Percentiles rank a stretch among this genome's conserved stretches.
Conservation (phyloP, 805 yeast species). For the Candida maltosa region DNA sequence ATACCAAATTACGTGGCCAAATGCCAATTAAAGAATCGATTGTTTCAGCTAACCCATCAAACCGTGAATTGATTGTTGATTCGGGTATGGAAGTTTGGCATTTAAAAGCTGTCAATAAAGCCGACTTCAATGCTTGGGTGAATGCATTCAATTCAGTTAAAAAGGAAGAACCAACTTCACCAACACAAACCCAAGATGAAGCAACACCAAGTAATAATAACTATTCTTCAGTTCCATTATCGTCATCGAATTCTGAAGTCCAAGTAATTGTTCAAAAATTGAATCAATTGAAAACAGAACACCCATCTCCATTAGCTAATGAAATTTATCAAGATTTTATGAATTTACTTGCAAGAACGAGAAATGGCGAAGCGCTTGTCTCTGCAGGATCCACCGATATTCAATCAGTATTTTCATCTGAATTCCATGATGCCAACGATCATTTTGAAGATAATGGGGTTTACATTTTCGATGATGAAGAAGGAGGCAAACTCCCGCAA, state of each 20-base stretch:
- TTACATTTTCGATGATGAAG: constrained; percentile 37
- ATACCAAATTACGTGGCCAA: constrained; percentile 79
- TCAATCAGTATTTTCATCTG: constrained; percentile 28
- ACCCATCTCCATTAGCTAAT: constrained; percentile 8
- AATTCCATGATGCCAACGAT: constrained; percentile 64
- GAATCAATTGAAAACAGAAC: constrained; percentile 13
- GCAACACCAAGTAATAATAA: not conserved
- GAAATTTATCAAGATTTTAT: constrained; percentile 19
- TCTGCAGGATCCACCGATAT: constrained; percentile 16
- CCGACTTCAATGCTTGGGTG: constrained; percentile 80
- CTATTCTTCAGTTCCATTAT: constrained; percentile 1
- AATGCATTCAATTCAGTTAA: constrained; percentile 65
- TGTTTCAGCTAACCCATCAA: constrained; percentile 72
- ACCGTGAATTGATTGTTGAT: constrained; percentile 73
- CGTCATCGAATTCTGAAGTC: constrained; percentile 11
- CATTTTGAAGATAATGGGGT: constrained; percentile 54
- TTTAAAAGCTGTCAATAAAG: constrained; percentile 60
- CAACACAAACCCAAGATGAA: not conserved
- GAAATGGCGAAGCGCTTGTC: constrained; percentile 7
- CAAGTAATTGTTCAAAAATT: constrained; percentile 19
- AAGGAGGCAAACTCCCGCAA: constrained; percentile 6
- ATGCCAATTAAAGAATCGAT: constrained; percentile 83
- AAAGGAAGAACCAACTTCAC: constrained; percentile 14
- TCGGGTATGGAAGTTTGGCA: constrained; percentile 96
- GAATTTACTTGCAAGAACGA: constrained; percentile 13